These are phyloP conservation scores for Trichoderma pleuroti DNA, from an alignment of 2,329 filamentous ascomycete genomes.

Conservation along the genomic window DNA sequence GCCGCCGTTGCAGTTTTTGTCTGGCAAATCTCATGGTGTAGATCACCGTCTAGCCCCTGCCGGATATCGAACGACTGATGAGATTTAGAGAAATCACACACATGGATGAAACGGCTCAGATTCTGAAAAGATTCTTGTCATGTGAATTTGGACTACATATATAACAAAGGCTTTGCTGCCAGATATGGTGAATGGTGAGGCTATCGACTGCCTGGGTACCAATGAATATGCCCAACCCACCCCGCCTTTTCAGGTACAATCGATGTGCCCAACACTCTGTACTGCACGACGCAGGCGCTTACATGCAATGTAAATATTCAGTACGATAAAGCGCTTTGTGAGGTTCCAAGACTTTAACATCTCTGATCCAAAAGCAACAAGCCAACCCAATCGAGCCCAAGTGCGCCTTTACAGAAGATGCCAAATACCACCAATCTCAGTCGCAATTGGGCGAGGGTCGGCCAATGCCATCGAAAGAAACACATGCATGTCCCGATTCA, in stretches of 20 bases:
- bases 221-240: not conserved
- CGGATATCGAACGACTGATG: not conserved
- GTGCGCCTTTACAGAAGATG: no score
- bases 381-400: no score
- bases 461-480: no score
- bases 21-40: not conserved
- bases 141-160: not conserved
- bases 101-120: not conserved
- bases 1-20: not conserved
- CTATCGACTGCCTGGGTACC: not conserved
- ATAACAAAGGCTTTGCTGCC: not conserved
- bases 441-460: no score
- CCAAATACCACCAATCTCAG: no score
- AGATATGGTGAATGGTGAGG: not conserved
- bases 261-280: no score
- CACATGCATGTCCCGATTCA: no score
- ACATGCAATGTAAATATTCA: no score
- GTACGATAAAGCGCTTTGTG: accelerated
- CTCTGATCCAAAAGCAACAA: no score
- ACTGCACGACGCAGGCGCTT: no score
- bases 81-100: not conserved
- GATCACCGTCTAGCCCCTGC: not conserved
- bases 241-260: no score
- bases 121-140: not conserved
- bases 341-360: no score